Evolutionary conservation across 1,139 yeast genomes (phyloP), one percentile per base, ranked within the genome.

Genomic region (Yamadazyma sp.): DNA sequence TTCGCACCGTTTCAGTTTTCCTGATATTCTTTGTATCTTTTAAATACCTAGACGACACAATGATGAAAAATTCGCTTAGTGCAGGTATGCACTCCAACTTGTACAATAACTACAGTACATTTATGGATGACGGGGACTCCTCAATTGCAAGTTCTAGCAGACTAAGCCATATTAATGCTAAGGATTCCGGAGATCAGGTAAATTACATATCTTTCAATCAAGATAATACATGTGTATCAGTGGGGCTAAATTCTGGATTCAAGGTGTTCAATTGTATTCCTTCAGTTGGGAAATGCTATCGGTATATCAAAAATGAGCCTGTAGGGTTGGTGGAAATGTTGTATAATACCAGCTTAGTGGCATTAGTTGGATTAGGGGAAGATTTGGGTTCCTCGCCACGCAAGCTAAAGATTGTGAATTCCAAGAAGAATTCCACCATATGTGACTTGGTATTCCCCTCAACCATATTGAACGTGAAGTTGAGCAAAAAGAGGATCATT

Each of bases 361-460:
- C 95, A 1, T 72, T 88, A 9, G 95, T 90, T 3, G 96, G 95
- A 1, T 64, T 83, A 42, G 96, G 96, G 6, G 96, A 88, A 51
- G 89, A 82, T 51, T 82, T 89, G 1, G 76, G 76, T 2, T 73
- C 84, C 52, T 84, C 95, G 7, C 95, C 96, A 11, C 72, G 97
- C 41, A 78, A 89, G 48, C 70, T 92, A 42, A 80, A 81, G 56
- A 82, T 89, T 41, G 72, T 89, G 45, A 92, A 94, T 64, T 87
- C 96, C 2, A 88, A 86, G 57, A 73, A 74, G 42, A 78, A 72
- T 50, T 73, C 80, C 24, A 79, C 82, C 12, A 87, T 85, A 31
- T 89, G 95, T 61, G 97, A 92, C 56, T 73, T 92, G 43, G 81
- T 95, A 0, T 92, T 89, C 60, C 96, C 97, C 0, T 78, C 95